phyloP scores from a whole-genome alignment of 2,329 filamentous ascomycete species.

The Alternaria gaisen region DNA sequence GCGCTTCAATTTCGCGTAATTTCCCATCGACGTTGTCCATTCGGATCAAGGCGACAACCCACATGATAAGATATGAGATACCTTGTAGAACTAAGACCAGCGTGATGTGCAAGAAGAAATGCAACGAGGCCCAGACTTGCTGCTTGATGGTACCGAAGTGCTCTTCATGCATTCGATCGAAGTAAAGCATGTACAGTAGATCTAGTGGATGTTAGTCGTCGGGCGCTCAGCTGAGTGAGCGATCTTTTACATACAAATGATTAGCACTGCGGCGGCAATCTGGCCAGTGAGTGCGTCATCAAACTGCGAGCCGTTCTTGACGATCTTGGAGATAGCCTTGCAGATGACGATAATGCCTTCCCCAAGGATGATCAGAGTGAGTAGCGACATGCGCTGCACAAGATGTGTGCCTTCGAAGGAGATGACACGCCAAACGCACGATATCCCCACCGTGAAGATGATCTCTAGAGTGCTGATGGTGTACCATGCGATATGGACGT shows the following conservation, averaged over 20 bases:
- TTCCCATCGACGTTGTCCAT: constrained; percentile 22
- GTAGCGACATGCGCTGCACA: constrained; percentile 49
- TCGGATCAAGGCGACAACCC: constrained; percentile 30
- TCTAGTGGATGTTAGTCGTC: constrained; percentile 9
- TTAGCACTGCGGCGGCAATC: constrained; percentile 44
- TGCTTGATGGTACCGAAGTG: constrained; percentile 48
- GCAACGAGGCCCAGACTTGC: constrained; percentile 43
- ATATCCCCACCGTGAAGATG: constrained; percentile 41
- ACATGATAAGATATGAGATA: constrained; percentile 46
- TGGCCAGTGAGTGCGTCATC: constrained; percentile 40
- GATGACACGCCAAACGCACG: constrained; percentile 44
- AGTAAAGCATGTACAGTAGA: constrained; percentile 49
- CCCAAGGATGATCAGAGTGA: constrained; percentile 52
- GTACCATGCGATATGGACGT: constrained; percentile 48
- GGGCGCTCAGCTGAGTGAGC: background rate
- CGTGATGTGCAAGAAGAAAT: constrained; percentile 46
- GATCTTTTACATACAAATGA: constrained; percentile 31
- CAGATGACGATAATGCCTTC: constrained; percentile 52
- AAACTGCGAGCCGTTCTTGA: constrained; percentile 43
- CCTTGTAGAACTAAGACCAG: constrained; percentile 34
- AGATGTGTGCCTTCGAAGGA: constrained; percentile 53
- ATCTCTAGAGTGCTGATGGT: constrained; percentile 49
- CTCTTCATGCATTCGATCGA: constrained; percentile 41
- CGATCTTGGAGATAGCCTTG: constrained; percentile 47
- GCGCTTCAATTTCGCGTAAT: constrained; percentile 16